Evolutionary conservation across 2,329 filamentous ascomycete genomes (phyloP), one percentile per base, ranked within the genome.

Genomic region (Alternaria sp.): DNA sequence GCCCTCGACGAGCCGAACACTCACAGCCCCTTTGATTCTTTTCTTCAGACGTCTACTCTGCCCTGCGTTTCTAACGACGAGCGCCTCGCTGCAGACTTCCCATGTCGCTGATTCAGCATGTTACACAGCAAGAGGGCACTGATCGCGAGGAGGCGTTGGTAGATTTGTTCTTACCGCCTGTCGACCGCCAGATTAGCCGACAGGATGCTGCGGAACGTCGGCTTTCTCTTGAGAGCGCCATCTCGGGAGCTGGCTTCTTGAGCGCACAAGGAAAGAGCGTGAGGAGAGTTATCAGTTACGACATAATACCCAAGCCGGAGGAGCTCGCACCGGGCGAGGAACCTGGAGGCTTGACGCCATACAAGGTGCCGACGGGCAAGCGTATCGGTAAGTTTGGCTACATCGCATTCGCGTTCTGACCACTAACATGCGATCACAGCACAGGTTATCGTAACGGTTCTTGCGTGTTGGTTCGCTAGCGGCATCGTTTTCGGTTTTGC

Each of bases 61-160:
- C 55, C 55, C 66, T 69, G 58, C 66, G 43, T 56, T 59, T 62
- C 51, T 49, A 47, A 18, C 56, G 46, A 62, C 60, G 43, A 64
- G 46, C 30, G 58, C 26, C 55, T 54, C 41, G 33, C 64, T 65
- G 62, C 65, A 65, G 49, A 56, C 23, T 23, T 63, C 63, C 58
- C 61, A 86, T 86, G 84, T 86, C 84, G 71, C 78, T 86, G 56
- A 79, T 84, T 62, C 84, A 86, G 73, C 84, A 85, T 73, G 84
- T 86, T 60, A 83, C 83, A 51, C 78, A 80, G 55, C 79, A 84
- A 70, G 84, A 86, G 71, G 84, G 84, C 66, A 78, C 78, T 50
- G 84, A 86, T 70, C 79, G 82, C 61, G 81, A 84, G 47, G 78
- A 79, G 67, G 77, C 77, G 4, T 68, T 79, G 37, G 73, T 76